Conservation (phyloP, 2,329 filamentous ascomycete species). For the Coniochaeta sp. region DNA sequence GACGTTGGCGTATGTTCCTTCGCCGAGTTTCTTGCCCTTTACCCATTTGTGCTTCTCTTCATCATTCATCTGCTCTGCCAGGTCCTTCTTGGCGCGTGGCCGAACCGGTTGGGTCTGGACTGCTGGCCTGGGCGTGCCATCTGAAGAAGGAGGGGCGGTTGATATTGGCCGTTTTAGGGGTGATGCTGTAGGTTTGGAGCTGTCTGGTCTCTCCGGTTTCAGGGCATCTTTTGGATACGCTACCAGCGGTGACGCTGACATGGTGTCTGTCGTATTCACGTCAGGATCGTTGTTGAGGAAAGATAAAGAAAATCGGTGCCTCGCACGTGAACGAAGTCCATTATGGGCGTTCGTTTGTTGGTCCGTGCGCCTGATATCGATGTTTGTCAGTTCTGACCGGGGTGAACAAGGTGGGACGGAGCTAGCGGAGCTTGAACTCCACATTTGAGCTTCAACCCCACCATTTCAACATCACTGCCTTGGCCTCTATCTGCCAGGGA, state of each 20-base stretch:
- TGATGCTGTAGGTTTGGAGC: slow-evolving; percentile 9
- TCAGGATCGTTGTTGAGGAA: neutral
- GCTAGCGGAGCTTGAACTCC: neutral
- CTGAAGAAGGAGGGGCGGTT: slow-evolving; percentile 16
- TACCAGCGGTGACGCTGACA: slow-evolving; percentile 42
- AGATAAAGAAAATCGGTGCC: neutral
- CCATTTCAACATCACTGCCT: neutral
- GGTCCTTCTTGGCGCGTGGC: slow-evolving; percentile 36
- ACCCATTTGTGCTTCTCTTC: slow-evolving; percentile 83
- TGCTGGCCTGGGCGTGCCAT: slow-evolving; percentile 15
- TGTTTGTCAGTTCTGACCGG: neutral
- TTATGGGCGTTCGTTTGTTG: neutral
- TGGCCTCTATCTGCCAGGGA: too few species aligned
- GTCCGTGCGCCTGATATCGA: neutral
- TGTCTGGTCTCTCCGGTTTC: too few species aligned
- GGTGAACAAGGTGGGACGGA: neutral
- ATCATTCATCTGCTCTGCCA: slow-evolving; percentile 77
- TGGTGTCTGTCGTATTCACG: slow-evolving; percentile 12
- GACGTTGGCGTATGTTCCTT: slow-evolving; percentile 95
- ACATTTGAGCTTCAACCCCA: neutral
- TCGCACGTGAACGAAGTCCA: neutral
- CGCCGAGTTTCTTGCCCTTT: slow-evolving; percentile 87
- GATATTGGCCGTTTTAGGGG: slow-evolving; percentile 1
- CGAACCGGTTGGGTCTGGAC: slow-evolving; percentile 6
- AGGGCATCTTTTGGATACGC: slow-evolving; percentile 29